Evolutionary conservation across 768 basidiomycete genomes (phyloP).

Genomic region (Tricholoma furcatifolium): DNA sequence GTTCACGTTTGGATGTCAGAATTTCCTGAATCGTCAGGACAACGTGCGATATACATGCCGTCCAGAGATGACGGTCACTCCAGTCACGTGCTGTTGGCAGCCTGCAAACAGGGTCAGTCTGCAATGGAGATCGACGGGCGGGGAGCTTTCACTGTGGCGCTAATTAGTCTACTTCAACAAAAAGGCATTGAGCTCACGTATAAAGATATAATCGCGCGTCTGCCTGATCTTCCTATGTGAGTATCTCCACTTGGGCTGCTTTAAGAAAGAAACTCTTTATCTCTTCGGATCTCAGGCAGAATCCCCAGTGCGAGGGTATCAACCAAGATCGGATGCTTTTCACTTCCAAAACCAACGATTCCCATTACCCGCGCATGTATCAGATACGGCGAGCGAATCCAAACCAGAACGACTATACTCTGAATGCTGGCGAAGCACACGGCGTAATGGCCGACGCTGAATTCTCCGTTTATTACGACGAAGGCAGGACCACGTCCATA

Average conservation of each 20-base stretch:
- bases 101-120: constrained; percentile 2
- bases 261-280: background rate
- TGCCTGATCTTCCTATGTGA: too few relatives aligned
- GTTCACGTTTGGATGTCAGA: background rate
- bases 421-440: background rate
- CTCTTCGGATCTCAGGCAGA: background rate
- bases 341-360: background rate
- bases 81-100: constrained; percentile 11
- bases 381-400: background rate
- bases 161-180: background rate
- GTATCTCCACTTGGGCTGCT: too few relatives aligned
- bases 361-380: background rate
- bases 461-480: background rate
- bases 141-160: constrained; percentile 6
- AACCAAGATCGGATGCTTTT: background rate
- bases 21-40: background rate
- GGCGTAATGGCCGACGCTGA: background rate
- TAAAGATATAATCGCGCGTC: too few relatives aligned
- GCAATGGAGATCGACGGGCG: background rate
- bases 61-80: background rate
- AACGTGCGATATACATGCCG: too few relatives aligned
- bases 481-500: background rate
- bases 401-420: background rate
- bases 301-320: constrained; percentile 8
- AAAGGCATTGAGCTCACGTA: constrained; percentile 3